Evolutionary conservation across 768 basidiomycete species (phyloP).

Genomic region (Russula olivacea): DNA sequence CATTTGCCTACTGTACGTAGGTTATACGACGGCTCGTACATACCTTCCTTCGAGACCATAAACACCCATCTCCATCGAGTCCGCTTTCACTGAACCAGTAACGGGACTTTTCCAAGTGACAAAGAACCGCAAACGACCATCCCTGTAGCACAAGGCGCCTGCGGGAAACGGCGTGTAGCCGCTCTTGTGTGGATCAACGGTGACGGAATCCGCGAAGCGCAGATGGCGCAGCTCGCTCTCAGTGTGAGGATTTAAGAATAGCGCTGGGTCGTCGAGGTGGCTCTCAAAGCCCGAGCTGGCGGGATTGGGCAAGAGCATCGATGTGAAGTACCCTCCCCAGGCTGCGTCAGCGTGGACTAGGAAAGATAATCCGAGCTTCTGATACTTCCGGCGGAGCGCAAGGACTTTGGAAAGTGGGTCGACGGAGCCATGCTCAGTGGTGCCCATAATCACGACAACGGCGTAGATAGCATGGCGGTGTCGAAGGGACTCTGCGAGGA

Average conservation of each 20-base stretch:
- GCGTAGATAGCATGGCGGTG: conserved; percentile 36
- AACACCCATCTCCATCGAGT: conserved; percentile 36
- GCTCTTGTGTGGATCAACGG: conserved; percentile 40
- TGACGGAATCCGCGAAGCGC: conserved; percentile 36
- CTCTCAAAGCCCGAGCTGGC: neutral
- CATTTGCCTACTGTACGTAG: neutral
- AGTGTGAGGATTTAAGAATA: conserved; percentile 31
- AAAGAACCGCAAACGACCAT: conserved; percentile 35
- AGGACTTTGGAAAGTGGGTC: conserved; percentile 39
- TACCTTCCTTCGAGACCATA: conserved; percentile 47
- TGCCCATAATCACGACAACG: conserved; percentile 41
- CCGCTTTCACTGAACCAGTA: conserved; percentile 29
- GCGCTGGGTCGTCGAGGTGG: conserved; percentile 26
- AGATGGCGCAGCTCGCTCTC: conserved; percentile 30
- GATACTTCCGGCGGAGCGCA: conserved; percentile 32
- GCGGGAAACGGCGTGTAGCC: conserved; percentile 43
- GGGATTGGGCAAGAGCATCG: conserved; percentile 28
- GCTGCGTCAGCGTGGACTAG: conserved; percentile 42
- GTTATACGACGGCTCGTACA: neutral
- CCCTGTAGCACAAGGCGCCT: conserved; percentile 38
- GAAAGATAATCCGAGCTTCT: conserved; percentile 35
- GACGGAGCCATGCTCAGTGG: conserved; percentile 41
- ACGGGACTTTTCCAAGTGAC: conserved; percentile 37
- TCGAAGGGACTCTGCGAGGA: conserved; percentile 32
- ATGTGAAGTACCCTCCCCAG: conserved; percentile 44